These are phyloP conservation scores for Fusarium dlaminii DNA, from an alignment of 2,329 filamentous ascomycete genomes.

Conservation along the genomic window DNA sequence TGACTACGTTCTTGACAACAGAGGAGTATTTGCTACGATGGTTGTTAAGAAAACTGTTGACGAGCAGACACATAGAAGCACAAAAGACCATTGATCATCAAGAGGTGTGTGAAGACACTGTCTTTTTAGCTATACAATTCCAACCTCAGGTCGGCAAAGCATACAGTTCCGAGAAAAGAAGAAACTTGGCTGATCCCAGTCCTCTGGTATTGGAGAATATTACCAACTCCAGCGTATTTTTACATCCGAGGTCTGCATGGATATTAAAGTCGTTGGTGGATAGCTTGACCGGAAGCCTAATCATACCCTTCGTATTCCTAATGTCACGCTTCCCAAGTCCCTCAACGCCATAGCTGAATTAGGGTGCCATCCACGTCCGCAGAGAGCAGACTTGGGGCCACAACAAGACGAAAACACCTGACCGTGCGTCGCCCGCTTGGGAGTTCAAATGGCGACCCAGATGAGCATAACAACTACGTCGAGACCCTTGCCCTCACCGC, in stretches of 20 bases:
- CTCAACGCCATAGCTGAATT: slow-evolving; percentile 43
- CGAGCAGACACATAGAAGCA: neutral
- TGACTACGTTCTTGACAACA: neutral
- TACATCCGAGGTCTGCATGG: slow-evolving; percentile 43
- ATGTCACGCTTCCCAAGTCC: slow-evolving; percentile 42
- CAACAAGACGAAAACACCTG: slow-evolving; percentile 6
- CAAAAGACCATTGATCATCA: neutral
- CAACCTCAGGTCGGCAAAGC: neutral
- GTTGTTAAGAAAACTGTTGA: neutral
- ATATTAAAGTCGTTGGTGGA: slow-evolving; percentile 32
- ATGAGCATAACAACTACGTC: slow-evolving; percentile 78
- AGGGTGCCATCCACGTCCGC: slow-evolving; percentile 33
- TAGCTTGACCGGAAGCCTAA: slow-evolving; percentile 38
- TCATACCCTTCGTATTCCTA: slow-evolving; percentile 39
- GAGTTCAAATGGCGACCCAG: slow-evolving; percentile 74
- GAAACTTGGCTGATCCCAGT: slow-evolving; percentile 17
- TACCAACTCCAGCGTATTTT: slow-evolving; percentile 37
- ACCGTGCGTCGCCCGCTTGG: neutral
- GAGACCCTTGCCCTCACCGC: slow-evolving; percentile 71
- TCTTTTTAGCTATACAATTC: neutral
- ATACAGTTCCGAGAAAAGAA: neutral
- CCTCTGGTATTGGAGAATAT: slow-evolving; percentile 24
- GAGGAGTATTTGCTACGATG: neutral
- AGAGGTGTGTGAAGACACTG: neutral
- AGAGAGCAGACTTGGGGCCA: slow-evolving; percentile 16